Base-by-base conservation (phyloP, 352 stramenopile genomes). In the Globisporangium spiculum region DNA sequence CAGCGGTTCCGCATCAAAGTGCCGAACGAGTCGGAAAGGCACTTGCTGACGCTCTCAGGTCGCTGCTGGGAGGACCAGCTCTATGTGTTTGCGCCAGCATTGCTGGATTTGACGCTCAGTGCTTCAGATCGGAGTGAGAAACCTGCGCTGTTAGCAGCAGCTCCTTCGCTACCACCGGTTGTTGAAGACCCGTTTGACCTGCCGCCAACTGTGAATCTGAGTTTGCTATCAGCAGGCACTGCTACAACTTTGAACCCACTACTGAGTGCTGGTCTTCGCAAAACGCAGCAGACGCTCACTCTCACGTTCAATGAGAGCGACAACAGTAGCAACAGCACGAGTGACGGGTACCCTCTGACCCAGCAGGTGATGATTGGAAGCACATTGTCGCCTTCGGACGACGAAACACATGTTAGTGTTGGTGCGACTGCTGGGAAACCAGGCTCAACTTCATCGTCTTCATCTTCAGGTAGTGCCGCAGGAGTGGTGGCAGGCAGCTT, bases 11-110 rank as follows among this genome's bases (percentile, higher is more conserved):
- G 79, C 7, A 80, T 96, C 44, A 74, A 88, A 56, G 86, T 94
- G 1, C 85, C 88, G 0, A 93, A 93, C 64, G 83, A 93, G 58
- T 84, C 73, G 4, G 86, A 96, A 55, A 75, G 79, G 1, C 81
- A 94, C 64, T 24, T 92, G 4, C 41, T 93, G 1, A 69, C 61
- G 18, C 32, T 89, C 8, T 74, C 78, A n/a, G 85, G 84, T 1
- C 77, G 84, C 0, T 93, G 86, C 67, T 93, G 86, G 83, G 86
- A 93, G 63, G 86, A 89, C 44, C 86, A 96, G 48, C 61, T 94
- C 3, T 94, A 92, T 65, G 74, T 91, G 7, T 85, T 83, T 41
- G 76, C 74, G 20, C 65, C 65, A 44, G 44, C 46, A 20, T 52
- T 62, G n/a, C 57, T 70, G 56, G 57, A 70, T 22, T 53, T 70